Percentiles rank a stretch among this genome's conserved stretches.
These are phyloP conservation scores for Carex scoparia DNA, from an alignment of 176 grass and related monocot species.

Conservation along the genomic window DNA sequence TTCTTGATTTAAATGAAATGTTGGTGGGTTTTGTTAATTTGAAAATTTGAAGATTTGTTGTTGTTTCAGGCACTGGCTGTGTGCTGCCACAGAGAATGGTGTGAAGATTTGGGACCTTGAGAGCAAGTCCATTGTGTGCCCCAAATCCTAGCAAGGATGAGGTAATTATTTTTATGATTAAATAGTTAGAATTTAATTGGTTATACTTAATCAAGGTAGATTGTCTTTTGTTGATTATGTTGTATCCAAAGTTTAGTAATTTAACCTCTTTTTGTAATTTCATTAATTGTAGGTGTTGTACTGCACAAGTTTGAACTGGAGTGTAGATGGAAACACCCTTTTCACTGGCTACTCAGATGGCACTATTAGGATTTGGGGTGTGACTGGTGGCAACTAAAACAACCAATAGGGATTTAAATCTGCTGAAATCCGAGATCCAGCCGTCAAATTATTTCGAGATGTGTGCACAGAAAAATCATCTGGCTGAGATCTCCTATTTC, in stretches of 20 bases:
- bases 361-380: slow-evolving; percentile 60
- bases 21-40: no score
- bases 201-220: background rate
- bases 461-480: no score
- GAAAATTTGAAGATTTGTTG: no score
- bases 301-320: slow-evolving; percentile 87
- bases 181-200: background rate
- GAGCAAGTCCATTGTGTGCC: slow-evolving; percentile 63
- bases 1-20: no score
- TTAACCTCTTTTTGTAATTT: background rate
- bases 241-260: background rate
- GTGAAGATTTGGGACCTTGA: slow-evolving; percentile 96
- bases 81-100: slow-evolving; percentile 59
- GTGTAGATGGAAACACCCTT: slow-evolving; percentile 71
- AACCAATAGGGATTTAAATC: no score
- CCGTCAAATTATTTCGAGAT: no score
- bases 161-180: background rate
- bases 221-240: no score
- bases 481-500: no score
- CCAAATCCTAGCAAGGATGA: slow-evolving; percentile 37
- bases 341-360: slow-evolving; percentile 87
- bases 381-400: slow-evolving; percentile 23
- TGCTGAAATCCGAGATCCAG: no score
- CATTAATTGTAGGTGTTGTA: slow-evolving; percentile 43
- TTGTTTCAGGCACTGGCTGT: slow-evolving; percentile 39